A percentile compares a stretch with the other conserved stretches of the same genome.
Evolutionary conservation across 164 flowering plant species (phyloP).

Genomic region (Chimonanthus salicifolius): DNA sequence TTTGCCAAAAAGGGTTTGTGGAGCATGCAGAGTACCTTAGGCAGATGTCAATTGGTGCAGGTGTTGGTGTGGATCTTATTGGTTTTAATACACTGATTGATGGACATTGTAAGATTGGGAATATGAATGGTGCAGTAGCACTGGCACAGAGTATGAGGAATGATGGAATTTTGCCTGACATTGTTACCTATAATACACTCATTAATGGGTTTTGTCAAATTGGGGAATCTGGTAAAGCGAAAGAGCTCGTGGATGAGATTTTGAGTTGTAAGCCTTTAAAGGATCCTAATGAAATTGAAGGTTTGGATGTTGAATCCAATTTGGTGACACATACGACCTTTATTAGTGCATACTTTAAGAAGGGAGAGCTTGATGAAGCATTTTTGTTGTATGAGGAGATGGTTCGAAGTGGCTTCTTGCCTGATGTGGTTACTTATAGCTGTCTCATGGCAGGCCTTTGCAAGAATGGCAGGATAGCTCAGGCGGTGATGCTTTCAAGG

Average conservation of each 20-base stretch:
- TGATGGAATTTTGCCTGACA: slow-evolving; percentile 48
- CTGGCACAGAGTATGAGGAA: slow-evolving; percentile 40
- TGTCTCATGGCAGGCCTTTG: slow-evolving; percentile 64
- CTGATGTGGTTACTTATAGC: slow-evolving; percentile 68
- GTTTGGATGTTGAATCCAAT: slow-evolving; percentile 29
- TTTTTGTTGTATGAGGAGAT: slow-evolving; percentile 54
- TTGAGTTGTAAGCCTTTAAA: slow-evolving; percentile 10
- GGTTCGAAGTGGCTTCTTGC: slow-evolving; percentile 53
- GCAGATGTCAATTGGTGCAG: slow-evolving; percentile 32
- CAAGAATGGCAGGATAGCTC: slow-evolving; percentile 45
- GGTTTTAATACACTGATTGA: slow-evolving; percentile 58
- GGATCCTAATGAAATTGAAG: slow-evolving; percentile 1
- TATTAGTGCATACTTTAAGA: slow-evolving; percentile 44
- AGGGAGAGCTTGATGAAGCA: slow-evolving; percentile 49
- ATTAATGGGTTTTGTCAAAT: slow-evolving; percentile 57
- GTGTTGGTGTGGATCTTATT: slow-evolving; percentile 38
- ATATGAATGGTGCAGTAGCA: slow-evolving; percentile 29
- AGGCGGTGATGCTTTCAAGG: slow-evolving; percentile 44
- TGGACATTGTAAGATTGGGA: slow-evolving; percentile 53
- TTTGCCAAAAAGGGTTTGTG: slow-evolving; percentile 47
- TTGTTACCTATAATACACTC: slow-evolving; percentile 63
- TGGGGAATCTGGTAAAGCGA: slow-evolving; percentile 55
- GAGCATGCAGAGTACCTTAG: slow-evolving; percentile 42
- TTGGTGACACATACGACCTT: slow-evolving; percentile 63
- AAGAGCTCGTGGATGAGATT: slow-evolving; percentile 44